These are phyloP conservation scores for Athelia sp. DNA, from an alignment of 1,284 basidiomycete species.

Conservation along the genomic window DNA sequence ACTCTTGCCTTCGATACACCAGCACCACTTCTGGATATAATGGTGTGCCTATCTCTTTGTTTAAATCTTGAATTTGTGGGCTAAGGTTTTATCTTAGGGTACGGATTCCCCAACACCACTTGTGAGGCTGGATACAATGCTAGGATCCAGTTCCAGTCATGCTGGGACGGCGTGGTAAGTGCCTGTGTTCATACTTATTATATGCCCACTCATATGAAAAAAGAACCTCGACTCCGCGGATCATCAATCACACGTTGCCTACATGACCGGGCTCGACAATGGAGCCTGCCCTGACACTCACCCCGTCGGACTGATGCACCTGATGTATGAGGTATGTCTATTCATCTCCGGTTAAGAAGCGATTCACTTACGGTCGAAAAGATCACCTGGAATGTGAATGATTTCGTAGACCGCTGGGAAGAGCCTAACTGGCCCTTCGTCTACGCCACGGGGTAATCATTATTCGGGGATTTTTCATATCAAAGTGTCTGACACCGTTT, in stretches of 20 bases:
- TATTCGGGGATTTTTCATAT: too few relatives aligned
- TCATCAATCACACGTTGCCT: conserved; percentile 30
- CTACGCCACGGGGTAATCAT: conserved; percentile 13
- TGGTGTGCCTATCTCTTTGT: conserved; percentile 9
- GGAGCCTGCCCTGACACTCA: conserved; percentile 41
- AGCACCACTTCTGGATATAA: conserved; percentile 19
- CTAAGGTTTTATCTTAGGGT: background rate
- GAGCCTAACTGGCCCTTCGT: conserved; percentile 40
- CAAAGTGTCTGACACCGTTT: background rate
- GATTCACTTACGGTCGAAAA: conserved; percentile 9
- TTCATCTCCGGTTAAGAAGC: background rate
- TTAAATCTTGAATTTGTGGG: background rate
- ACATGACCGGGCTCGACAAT: conserved; percentile 31
- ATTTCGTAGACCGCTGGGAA: conserved; percentile 30
- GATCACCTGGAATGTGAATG: conserved; percentile 37
- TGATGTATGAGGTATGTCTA: conserved; percentile 39
- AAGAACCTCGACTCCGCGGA: conserved; percentile 19
- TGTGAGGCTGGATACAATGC: conserved; percentile 35
- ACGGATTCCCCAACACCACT: conserved; percentile 35
- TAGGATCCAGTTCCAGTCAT: conserved; percentile 38
- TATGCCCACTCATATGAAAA: background rate
- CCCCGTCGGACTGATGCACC: conserved; percentile 38
- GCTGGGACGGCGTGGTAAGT: conserved; percentile 40
- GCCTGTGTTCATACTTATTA: background rate
- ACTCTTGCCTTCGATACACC: conserved; percentile 35